Evolutionary conservation across 768 basidiomycete species (phyloP), one percentile per base, ranked within the genome.

Genomic region (Lactifluus rugatus): DNA sequence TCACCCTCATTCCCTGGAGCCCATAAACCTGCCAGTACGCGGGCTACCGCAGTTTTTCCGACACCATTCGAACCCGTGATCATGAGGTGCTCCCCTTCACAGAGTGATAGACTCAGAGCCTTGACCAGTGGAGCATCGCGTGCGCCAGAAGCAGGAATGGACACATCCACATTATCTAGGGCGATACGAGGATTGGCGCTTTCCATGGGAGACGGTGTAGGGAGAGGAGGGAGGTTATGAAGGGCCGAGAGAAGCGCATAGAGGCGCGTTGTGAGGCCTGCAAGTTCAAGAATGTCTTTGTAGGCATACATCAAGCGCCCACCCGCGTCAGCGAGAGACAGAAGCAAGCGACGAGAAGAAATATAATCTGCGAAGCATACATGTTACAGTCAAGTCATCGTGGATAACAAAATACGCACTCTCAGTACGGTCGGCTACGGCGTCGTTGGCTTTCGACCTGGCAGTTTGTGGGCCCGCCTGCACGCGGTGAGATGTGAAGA

Each of bases 261-360:
- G 13, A 98, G 76, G 46, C 95, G 82, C 28, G 85, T 86, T 2
- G 95, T 96, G 56, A 94, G 82, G 10, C 95, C 95, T 5, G 93
- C 92, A n/a, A 97, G 81, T 69, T 95, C 92, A 23, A 96, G 82
- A 6, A 97, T 74, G 65, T 97, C 95, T 68, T 96, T 98, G 69
- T 94, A 93, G 0, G 92, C 92, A 68, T 93, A 94, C 94, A 98
- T 97, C 47, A 97, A 74, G 34, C 95, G 79, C 0, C 93, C 93
- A 16, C 95, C 95, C 0, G 94, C 95, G 65, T 98, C 95, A 1
- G 95, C 93, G n/a, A 98, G 81, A 2, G 93, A 93, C 32, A 97
- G 78, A 2, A 98, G 78, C 0, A 97, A 79, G 11, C 95, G 81
- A 17, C 95, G 82, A 60, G 93, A 95, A 28, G 93, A 94, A 50